These are phyloP conservation scores for Botryotinia calthae DNA, from an alignment of 2,329 filamentous ascomycete species.

Conservation along the genomic window DNA sequence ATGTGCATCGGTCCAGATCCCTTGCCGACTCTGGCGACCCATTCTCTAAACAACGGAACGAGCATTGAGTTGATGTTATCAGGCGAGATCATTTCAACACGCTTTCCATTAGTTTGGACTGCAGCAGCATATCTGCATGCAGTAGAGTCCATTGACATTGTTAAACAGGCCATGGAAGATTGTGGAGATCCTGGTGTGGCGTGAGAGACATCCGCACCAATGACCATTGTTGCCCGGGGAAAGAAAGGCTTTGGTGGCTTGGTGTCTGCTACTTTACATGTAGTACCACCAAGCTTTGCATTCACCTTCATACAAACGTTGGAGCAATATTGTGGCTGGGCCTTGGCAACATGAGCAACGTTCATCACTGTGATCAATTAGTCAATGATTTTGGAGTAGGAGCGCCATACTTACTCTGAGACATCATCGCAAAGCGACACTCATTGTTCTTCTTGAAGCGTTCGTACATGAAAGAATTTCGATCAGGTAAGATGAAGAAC, in stretches of 20 bases:
- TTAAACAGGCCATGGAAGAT: constrained; percentile 83
- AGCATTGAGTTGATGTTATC: constrained; percentile 67
- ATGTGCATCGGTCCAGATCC: constrained; percentile 66
- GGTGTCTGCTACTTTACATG: constrained; percentile 45
- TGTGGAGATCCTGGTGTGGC: constrained; percentile 63
- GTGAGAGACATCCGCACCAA: constrained; percentile 88
- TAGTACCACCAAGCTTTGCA: constrained; percentile 85
- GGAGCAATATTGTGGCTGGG: constrained; percentile 79
- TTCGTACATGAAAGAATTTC: constrained; percentile 71
- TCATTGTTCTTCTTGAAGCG: constrained; percentile 88
- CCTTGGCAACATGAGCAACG: constrained; percentile 63
- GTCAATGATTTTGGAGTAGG: not conserved
- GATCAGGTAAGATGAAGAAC: constrained; percentile 72
- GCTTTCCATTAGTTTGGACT: constrained; percentile 78
- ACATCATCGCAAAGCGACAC: constrained; percentile 77
- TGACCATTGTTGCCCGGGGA: constrained; percentile 67
- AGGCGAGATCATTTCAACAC: constrained; percentile 73
- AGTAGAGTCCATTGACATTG: constrained; percentile 71
- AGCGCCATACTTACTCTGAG: constrained; percentile 53
- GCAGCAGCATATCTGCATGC: constrained; percentile 75
- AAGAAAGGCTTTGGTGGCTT: constrained; percentile 41
- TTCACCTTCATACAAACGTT: constrained; percentile 98
- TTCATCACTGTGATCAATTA: constrained; percentile 58
- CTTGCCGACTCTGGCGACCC: constrained; percentile 55
- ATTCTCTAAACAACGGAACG: constrained; percentile 59